phyloP scores from a whole-genome alignment of 208 protist genomes.

The Herpetomonas samuelpessoai region DNA sequence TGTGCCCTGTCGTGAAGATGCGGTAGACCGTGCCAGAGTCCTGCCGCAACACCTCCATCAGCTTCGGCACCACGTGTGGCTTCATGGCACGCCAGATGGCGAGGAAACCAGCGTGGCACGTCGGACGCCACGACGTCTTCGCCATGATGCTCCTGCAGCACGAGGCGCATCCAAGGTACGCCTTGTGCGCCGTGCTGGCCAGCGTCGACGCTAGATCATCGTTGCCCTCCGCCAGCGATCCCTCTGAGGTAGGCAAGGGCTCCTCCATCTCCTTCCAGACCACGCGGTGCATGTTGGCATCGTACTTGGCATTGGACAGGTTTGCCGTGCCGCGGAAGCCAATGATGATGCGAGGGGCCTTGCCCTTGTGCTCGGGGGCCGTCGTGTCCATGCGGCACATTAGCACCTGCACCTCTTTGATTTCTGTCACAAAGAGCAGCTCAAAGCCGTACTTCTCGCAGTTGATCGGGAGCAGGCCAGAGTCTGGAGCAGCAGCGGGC shows the following conservation, averaged over 20 bases:
- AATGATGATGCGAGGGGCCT: slow-evolving; percentile 79
- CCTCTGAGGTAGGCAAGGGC: slow-evolving; percentile 9
- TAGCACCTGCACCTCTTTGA: slow-evolving; percentile 72
- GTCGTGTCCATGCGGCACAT: slow-evolving; percentile 54
- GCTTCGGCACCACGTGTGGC: slow-evolving; percentile 40
- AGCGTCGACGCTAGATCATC: slow-evolving; percentile 7
- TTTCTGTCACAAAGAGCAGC: slow-evolving; percentile 46
- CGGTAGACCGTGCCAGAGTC: slow-evolving; percentile 57
- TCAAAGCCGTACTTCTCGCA: slow-evolving; percentile 81
- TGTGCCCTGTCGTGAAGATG: slow-evolving; percentile 86
- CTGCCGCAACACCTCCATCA: slow-evolving; percentile 34
- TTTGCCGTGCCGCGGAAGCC: slow-evolving; percentile 86
- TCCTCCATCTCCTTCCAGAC: slow-evolving; percentile 77
- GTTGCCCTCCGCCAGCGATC: not conserved
- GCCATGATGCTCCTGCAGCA: slow-evolving; percentile 21
- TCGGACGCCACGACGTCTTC: slow-evolving; percentile 42
- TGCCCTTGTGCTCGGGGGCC: slow-evolving; percentile 37
- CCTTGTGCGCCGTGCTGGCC: slow-evolving; percentile 13
- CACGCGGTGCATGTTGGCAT: slow-evolving; percentile 65
- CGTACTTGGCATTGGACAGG: slow-evolving; percentile 75
- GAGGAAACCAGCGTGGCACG: slow-evolving; percentile 85
- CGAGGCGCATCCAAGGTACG: slow-evolving; percentile 25
- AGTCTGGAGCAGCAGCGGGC: not conserved
- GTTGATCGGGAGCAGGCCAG: slow-evolving; percentile 48
- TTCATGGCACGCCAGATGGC: slow-evolving; percentile 71